Conservation (phyloP, 805 yeast genomes). For the Candida namnaoensis region DNA sequence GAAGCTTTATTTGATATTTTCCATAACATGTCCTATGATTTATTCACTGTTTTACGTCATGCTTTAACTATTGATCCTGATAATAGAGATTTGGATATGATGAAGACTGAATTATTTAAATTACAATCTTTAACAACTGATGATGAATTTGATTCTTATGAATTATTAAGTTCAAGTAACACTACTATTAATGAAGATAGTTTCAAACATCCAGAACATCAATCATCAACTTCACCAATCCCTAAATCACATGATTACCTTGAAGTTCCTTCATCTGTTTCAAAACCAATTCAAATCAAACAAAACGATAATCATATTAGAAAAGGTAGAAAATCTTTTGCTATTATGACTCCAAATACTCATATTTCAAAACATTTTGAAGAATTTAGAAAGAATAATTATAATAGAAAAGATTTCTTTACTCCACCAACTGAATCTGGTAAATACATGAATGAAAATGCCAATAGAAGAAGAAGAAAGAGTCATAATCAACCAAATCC, state of each 20-base stretch:
- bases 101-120: slow-evolving; percentile 51
- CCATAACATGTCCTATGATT: slow-evolving; percentile 79
- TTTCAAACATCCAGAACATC: not conserved
- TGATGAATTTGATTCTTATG: slow-evolving; percentile 50
- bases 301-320: slow-evolving; percentile 17
- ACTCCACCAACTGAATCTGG: slow-evolving; percentile 71
- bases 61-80: slow-evolving; percentile 80
- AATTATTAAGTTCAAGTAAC: slow-evolving; percentile 4
- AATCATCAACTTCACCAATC: not conserved
- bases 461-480: slow-evolving; percentile 17
- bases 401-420: slow-evolving; percentile 63
- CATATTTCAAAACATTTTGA: slow-evolving; percentile 30
- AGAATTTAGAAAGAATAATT: slow-evolving; percentile 25
- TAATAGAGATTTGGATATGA: slow-evolving; percentile 58
- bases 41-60: slow-evolving; percentile 75
- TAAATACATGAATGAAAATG: slow-evolving; percentile 58
- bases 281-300: slow-evolving; percentile 19
- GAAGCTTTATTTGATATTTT: slow-evolving; percentile 89
- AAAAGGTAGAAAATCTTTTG: slow-evolving; percentile 48
- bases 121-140: slow-evolving; percentile 74
- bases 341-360: slow-evolving; percentile 51
- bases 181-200: not conserved
- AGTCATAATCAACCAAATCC: slow-evolving; percentile 15
- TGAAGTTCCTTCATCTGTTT: not conserved
- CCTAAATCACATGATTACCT: not conserved